Percentiles rank a stretch among this genome's conserved stretches.
phyloP scores from a whole-genome alignment of 1,139 yeast genomes.

The Scheffersomyces parashehatae region DNA sequence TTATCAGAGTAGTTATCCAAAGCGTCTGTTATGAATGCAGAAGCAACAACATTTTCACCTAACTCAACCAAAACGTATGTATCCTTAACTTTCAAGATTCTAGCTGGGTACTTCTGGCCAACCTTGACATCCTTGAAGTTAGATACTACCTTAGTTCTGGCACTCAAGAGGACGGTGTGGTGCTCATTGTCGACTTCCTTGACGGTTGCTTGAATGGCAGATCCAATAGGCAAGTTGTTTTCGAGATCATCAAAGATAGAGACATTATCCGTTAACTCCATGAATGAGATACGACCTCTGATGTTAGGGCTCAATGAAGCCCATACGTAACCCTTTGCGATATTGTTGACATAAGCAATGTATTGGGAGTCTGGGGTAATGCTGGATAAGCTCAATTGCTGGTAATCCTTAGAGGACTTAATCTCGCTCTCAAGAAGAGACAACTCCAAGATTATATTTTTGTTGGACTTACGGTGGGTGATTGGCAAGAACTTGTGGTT shows the following conservation, averaged over 20 bases:
- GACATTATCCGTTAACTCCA: constrained; percentile 65
- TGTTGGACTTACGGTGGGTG: constrained; percentile 56
- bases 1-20: constrained; percentile 65
- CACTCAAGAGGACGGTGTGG: constrained; percentile 50
- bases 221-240: constrained; percentile 64
- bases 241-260: constrained; percentile 52
- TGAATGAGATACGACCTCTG: constrained; percentile 65
- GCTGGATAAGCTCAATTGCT: constrained; percentile 37
- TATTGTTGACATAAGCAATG: constrained; percentile 54
- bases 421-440: constrained; percentile 47
- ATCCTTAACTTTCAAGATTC: constrained; percentile 62
- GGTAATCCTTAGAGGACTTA: constrained; percentile 19
- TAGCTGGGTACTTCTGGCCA: constrained; percentile 65
- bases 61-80: constrained; percentile 67
- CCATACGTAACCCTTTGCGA: constrained; percentile 59
- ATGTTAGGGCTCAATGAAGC: constrained; percentile 69
- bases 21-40: constrained; percentile 77
- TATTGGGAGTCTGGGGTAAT: constrained; percentile 45
- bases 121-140: constrained; percentile 53
- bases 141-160: constrained; percentile 45
- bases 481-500: constrained; percentile 70
- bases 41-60: constrained; percentile 61
- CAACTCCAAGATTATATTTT: constrained; percentile 64
- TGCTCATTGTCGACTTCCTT: constrained; percentile 55
- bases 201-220: constrained; percentile 64